These are phyloP conservation scores for Symbiodinium natans DNA, from an alignment of 73 alveolate species.

Conservation along the genomic window DNA sequence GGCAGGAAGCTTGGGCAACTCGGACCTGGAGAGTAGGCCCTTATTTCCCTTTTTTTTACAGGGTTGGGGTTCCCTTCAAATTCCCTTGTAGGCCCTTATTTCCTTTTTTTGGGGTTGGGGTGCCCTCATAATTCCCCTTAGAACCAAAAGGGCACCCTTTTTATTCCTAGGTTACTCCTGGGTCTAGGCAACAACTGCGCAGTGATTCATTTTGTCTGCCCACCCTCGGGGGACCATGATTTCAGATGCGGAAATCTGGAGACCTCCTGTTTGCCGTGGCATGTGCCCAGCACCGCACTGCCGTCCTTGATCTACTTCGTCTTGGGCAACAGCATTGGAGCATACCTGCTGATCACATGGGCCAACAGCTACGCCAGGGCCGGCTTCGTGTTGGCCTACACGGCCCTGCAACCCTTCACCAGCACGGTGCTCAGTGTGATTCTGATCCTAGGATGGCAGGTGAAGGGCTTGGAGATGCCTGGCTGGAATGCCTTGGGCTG, in stretches of 20 bases:
- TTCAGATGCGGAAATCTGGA: constrained; percentile 1
- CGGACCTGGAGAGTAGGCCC: too few relatives aligned
- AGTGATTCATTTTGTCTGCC: constrained; percentile 29
- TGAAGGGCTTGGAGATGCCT: constrained; percentile 16
- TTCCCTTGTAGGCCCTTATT: too few relatives aligned
- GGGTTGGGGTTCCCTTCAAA: too few relatives aligned
- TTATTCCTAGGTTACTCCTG: too few relatives aligned
- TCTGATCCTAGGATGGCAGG: neutral
- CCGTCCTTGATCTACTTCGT: neutral
- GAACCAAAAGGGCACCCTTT: too few relatives aligned
- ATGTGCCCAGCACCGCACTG: constrained; percentile 21
- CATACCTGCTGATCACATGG: constrained; percentile 21
- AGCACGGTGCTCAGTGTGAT: constrained; percentile 29
- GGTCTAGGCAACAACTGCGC: constrained; percentile 5
- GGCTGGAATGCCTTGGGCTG: constrained; percentile 20
- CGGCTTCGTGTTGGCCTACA: constrained; percentile 26
- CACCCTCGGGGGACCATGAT: neutral
- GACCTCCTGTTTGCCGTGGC: constrained; percentile 25
- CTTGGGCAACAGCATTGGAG: constrained; percentile 32
- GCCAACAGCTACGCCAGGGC: constrained; percentile 30
- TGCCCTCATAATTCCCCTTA: too few relatives aligned
- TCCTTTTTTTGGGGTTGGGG: too few relatives aligned
- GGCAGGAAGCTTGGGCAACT: neutral
- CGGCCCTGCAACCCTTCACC: constrained; percentile 40
- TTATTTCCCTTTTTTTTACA: too few relatives aligned